Percentiles rank a stretch among this genome's conserved stretches.
Evolutionary conservation across 352 stramenopile genomes (phyloP).

Genomic region (Globisporangium cylindrosporum): DNA sequence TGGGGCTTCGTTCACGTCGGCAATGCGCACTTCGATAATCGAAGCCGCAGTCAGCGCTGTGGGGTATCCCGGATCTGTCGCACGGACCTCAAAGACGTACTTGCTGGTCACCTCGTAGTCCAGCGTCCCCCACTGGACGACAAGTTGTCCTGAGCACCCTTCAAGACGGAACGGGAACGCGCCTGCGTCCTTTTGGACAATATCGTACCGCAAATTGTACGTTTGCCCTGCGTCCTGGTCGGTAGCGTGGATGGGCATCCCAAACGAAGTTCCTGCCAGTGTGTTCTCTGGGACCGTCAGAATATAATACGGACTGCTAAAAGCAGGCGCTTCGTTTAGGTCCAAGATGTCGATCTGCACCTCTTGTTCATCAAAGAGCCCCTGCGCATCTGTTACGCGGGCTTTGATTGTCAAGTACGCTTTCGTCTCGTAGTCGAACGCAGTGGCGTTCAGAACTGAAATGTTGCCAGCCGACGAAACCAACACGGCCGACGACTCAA

Average conservation of each 20-base stretch:
- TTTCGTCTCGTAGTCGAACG: conserved; percentile 55
- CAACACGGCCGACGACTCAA: conserved; percentile 28
- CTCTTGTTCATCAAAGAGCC: conserved; percentile 34
- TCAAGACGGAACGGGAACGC: conserved; percentile 48
- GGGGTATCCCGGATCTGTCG: conserved; percentile 42
- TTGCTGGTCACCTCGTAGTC: conserved; percentile 43
- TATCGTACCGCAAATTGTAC: conserved; percentile 42
- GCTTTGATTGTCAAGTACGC: conserved; percentile 31
- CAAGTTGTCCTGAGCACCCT: conserved; percentile 47
- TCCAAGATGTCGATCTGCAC: conserved; percentile 43
- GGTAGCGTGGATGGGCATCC: conserved; percentile 41
- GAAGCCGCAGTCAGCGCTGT: conserved; percentile 24
- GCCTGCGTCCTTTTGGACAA: conserved; percentile 35
- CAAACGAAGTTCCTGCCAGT: conserved; percentile 27
- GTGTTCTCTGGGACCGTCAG: conserved; percentile 48
- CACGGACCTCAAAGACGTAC: conserved; percentile 43
- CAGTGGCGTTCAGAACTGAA: conserved; percentile 27
- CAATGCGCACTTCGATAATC: conserved; percentile 30
- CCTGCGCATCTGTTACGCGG: conserved; percentile 31
- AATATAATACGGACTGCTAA: conserved; percentile 33
- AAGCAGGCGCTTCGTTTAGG: conserved; percentile 51
- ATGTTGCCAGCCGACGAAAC: conserved; percentile 41
- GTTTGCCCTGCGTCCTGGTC: conserved; percentile 52
- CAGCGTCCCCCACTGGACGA: conserved; percentile 40
- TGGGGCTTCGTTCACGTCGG: conserved; percentile 53